These are phyloP conservation scores for Malassezia vespertilionis DNA, from an alignment of 1,284 basidiomycete genomes.

Conservation along the genomic window DNA sequence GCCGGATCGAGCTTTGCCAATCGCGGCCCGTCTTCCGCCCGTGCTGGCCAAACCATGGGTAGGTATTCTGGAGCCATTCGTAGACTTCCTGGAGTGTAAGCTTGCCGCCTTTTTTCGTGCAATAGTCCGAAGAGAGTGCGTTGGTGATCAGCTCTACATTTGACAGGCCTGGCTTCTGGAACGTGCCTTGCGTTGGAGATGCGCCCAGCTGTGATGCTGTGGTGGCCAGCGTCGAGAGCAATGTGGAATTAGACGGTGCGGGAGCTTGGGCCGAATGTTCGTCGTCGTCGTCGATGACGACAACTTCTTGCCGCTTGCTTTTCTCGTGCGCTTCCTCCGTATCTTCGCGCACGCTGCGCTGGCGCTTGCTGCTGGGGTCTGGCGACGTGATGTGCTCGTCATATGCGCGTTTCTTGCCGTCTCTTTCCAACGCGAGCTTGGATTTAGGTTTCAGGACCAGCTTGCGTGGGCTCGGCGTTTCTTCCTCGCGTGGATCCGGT, in stretches of 20 bases:
- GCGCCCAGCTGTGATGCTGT: slow-evolving; percentile 2
- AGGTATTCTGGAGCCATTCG: slow-evolving; percentile 74
- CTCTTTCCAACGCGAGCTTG: slow-evolving; percentile 13
- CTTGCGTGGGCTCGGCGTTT: slow-evolving; percentile 5
- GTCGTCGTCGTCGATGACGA: neutral
- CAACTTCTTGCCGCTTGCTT: neutral
- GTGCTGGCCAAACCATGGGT: slow-evolving; percentile 65
- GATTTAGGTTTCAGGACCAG: slow-evolving; percentile 14
- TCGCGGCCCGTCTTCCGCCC: slow-evolving; percentile 36
- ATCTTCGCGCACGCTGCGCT: neutral
- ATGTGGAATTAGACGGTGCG: neutral
- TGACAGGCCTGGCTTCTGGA: slow-evolving; percentile 36
- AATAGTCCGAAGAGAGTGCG: slow-evolving; percentile 32
- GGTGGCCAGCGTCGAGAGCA: slow-evolving; percentile 9
- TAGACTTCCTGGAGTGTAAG: slow-evolving; percentile 84
- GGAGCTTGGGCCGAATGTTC: neutral
- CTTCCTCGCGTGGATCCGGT: neutral
- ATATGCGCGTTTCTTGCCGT: slow-evolving; percentile 22
- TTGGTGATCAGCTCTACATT: slow-evolving; percentile 40
- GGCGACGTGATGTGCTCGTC: slow-evolving; percentile 13
- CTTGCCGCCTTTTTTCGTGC: slow-evolving; percentile 57
- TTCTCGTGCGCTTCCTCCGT: neutral
- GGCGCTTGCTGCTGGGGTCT: neutral
- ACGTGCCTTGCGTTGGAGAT: slow-evolving; percentile 15
- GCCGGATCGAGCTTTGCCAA: slow-evolving; percentile 43